Conservation (phyloP, 2,329 filamentous ascomycete species). For the Trichoderma atrobrunneum region DNA sequence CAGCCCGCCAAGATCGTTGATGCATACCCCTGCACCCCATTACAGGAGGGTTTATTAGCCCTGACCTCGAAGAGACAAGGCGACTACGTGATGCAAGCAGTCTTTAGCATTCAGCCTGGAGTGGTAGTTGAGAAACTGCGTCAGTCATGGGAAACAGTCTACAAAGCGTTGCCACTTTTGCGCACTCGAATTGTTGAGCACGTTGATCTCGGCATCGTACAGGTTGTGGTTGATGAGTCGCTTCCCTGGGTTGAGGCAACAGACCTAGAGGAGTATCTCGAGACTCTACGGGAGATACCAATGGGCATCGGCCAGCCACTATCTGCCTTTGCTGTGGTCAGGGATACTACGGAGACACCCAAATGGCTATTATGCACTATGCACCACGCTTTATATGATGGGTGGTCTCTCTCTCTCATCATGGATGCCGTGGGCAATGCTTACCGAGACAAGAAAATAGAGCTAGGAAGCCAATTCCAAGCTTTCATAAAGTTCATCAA, state of each 20-base stretch:
- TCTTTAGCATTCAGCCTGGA: not conserved
- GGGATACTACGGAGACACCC: conserved; percentile 31
- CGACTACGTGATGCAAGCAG: not conserved
- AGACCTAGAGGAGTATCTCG: conserved; percentile 37
- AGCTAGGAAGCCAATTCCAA: not conserved
- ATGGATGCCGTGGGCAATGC: conserved; percentile 29
- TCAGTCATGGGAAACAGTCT: not conserved
- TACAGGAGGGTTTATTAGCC: not conserved
- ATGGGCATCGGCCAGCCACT: conserved; percentile 41
- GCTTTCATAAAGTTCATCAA: not conserved
- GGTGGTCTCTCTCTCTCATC: conserved; percentile 42
- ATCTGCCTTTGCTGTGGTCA: conserved; percentile 40
- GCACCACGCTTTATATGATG: conserved; percentile 53
- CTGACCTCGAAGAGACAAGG: not conserved
- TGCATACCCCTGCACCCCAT: not conserved
- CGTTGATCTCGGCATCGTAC: not conserved
- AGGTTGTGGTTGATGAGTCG: conserved; percentile 38
- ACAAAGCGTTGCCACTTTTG: not conserved
- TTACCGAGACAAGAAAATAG: not conserved
- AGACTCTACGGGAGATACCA: conserved; percentile 33
- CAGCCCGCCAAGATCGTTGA: not conserved
- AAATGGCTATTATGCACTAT: conserved; percentile 41
- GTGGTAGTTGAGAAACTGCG: not conserved
- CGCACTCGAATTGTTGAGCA: not conserved
- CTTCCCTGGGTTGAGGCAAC: conserved; percentile 29